Base-by-base conservation (phyloP, 1,284 basidiomycete genomes). In the Coniophora puteana region DNA sequence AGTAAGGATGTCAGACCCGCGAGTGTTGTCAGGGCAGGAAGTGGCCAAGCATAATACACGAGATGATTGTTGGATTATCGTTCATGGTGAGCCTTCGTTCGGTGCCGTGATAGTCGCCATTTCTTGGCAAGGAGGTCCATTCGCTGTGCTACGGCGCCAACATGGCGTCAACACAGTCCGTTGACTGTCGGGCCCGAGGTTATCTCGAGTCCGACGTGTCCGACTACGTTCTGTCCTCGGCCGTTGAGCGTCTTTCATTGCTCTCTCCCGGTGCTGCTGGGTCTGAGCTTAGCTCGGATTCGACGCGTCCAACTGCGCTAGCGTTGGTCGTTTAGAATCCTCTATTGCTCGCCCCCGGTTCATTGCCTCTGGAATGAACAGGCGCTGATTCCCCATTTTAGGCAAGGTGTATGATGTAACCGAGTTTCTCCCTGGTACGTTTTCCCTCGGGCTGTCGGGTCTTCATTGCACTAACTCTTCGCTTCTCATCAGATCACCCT, bases 51-150 rank as follows among this genome's bases (percentile, higher is more conserved):
- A 91, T 57, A 85, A 82, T 57, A 72, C 52, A 31, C 64, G 79
- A 24, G 72, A 89, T 51, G 88, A 81, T 48, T 92, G 90, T 48
- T 93, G 89, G 89, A 89, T 93, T 51, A 89, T 93, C 43, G 81
- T 94, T 3, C 89, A 92, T 61, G 89, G 87, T 83, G 49, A 37
- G 71, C 55, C 16, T n/a, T n/a, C n/a, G n/a, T n/a, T n/a, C n/a
- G n/a, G n/a, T n/a, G n/a, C n/a, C n/a, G n/a, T n/a, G n/a, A n/a
- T n/a, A n/a, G n/a, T n/a, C n/a, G n/a, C n/a, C n/a, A n/a, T n/a
- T n/a, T n/a, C n/a, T n/a, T n/a, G n/a, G n/a, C n/a, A n/a, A n/a
- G n/a, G n/a, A n/a, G n/a, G n/a, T n/a, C n/a, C n/a, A n/a, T n/a
- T n/a, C n/a, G n/a, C n/a, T n/a, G n/a, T n/a, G n/a, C n/a, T n/a